These are phyloP conservation scores for Austropuccinia psidii DNA, from an alignment of 1,284 basidiomycete genomes.

Conservation along the genomic window DNA sequence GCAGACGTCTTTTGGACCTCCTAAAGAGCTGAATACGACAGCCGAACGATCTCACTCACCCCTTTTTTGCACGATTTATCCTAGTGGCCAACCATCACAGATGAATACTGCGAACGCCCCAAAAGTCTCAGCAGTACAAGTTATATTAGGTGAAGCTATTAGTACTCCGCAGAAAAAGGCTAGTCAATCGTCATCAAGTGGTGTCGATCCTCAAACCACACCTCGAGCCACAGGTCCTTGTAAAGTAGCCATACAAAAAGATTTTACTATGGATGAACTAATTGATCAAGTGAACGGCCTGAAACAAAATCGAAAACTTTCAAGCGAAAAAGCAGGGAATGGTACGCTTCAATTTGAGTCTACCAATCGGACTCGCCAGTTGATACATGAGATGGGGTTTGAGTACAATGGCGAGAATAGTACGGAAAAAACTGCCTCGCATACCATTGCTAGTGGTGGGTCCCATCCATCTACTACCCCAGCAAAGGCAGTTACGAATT, in stretches of 20 bases:
- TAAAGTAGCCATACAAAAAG: background rate
- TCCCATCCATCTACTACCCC: constrained; percentile 10
- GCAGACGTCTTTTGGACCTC: too few relatives aligned
- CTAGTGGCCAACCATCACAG: background rate
- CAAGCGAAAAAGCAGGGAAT: background rate
- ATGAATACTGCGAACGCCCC: background rate
- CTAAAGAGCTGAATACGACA: background rate
- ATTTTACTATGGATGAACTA: constrained; percentile 19
- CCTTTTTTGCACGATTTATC: constrained; percentile 9
- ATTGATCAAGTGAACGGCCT: constrained; percentile 15
- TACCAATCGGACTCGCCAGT: background rate
- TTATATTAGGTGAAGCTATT: constrained; percentile 14
- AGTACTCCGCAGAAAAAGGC: constrained; percentile 17
- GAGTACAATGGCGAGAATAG: constrained; percentile 10
- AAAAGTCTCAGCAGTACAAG: constrained; percentile 1
- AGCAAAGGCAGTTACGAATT: constrained; percentile 3
- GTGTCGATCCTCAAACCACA: constrained; percentile 7
- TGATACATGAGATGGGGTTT: constrained; percentile 27
- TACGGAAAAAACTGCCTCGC: background rate
- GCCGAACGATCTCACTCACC: constrained; percentile 5
- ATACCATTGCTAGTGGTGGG: background rate
- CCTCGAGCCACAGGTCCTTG: constrained; percentile 4
- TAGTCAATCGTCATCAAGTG: background rate
- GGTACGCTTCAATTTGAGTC: background rate
- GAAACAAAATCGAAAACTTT: background rate